Conservation (phyloP, 331 rosid species). For the Pyracantha coccinea region DNA sequence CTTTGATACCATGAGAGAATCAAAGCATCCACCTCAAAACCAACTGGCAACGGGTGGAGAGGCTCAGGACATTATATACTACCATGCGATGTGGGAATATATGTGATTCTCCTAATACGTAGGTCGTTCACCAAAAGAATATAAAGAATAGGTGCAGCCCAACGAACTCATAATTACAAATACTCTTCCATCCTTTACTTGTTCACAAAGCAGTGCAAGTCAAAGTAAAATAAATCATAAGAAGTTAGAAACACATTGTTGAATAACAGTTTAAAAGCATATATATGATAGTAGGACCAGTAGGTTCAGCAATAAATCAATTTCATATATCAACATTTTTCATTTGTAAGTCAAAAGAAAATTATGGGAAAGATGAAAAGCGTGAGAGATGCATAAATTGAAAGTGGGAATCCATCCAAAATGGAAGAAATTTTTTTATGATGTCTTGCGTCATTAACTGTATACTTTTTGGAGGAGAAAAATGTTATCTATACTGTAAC, state of each 20-base stretch:
- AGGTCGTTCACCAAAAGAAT: not conserved
- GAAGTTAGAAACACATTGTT: not conserved
- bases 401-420: not conserved
- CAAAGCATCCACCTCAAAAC: not conserved
- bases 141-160: not conserved
- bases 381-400: not conserved
- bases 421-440: not conserved
- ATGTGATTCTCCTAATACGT: not conserved
- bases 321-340: not conserved
- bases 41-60: not conserved
- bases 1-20: not conserved
- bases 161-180: not conserved
- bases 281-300: not conserved
- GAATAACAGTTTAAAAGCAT: not conserved
- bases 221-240: not conserved
- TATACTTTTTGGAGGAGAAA: not conserved
- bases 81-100: not conserved
- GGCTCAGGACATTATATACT: not conserved
- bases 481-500: not conserved
- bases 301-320: not conserved
- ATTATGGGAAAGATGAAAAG: not conserved
- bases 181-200: not conserved
- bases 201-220: not conserved
- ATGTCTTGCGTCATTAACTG: not conserved
- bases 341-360: not conserved